Evolutionary conservation across 805 yeast genomes (phyloP).

Genomic region (Schwanniomyces vanrijiae): DNA sequence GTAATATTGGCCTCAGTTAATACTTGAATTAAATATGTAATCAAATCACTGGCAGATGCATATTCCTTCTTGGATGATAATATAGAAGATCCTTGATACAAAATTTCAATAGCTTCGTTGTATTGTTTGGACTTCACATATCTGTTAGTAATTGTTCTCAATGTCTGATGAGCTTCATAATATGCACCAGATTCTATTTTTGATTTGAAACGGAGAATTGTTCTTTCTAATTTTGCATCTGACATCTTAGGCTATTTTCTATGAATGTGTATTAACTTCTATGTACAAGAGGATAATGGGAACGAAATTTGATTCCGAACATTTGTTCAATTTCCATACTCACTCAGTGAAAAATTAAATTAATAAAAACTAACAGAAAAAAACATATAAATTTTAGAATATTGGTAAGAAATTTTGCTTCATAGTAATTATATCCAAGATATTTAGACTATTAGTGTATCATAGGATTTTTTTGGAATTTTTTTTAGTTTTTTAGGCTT

Average conservation of each 20-base stretch:
- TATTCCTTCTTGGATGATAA: conserved; percentile 69
- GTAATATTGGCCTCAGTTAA: conserved; percentile 51
- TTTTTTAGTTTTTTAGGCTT: too few relatives aligned
- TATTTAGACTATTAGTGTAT: too few relatives aligned
- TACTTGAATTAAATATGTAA: conserved; percentile 69
- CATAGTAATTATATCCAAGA: too few relatives aligned
- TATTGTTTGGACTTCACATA: conserved; percentile 69
- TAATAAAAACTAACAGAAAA: neutral
- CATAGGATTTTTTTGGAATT: too few relatives aligned
- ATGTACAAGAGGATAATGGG: neutral
- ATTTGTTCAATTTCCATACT: neutral
- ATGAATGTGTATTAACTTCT: neutral
- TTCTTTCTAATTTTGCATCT: conserved; percentile 51
- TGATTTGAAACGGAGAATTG: conserved; percentile 63
- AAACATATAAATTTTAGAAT: neutral
- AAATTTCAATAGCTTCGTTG: conserved; percentile 68
- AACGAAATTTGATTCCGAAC: neutral
- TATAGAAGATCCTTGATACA: conserved; percentile 69
- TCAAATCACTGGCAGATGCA: conserved; percentile 80
- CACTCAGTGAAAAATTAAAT: neutral
- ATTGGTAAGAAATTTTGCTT: too few relatives aligned
- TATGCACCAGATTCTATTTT: conserved; percentile 73
- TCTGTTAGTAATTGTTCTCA: conserved; percentile 85
- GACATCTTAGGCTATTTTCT: conserved; percentile 8
- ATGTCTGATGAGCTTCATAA: conserved; percentile 95